Conservation (phyloP, 257 asterid species). For the Verbascum thapsus region DNA sequence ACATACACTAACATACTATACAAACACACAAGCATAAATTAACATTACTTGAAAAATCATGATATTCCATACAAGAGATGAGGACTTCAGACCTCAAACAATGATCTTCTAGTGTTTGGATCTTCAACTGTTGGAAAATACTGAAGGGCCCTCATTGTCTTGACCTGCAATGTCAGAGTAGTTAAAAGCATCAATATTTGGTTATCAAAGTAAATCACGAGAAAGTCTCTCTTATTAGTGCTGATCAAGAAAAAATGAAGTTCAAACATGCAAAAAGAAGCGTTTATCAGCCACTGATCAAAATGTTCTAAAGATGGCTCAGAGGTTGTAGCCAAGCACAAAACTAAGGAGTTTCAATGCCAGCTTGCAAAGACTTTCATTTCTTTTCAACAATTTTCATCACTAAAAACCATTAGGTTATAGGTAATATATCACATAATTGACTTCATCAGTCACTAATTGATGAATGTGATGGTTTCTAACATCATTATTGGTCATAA, state of each 20-base stretch:
- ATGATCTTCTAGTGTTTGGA: constrained; percentile 91
- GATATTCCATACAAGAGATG: constrained; percentile 21
- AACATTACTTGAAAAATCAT: constrained; percentile 7
- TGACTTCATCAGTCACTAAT: no score
- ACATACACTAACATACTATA: not conserved
- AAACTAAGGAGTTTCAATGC: not conserved
- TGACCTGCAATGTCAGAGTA: constrained; percentile 59
- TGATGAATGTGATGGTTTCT: no score
- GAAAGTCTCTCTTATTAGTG: not conserved
- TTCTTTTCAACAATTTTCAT: not conserved
- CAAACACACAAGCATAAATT: constrained; percentile 8
- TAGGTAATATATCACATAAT: no score
- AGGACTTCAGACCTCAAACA: constrained; percentile 74
- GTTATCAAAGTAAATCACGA: constrained; percentile 27
- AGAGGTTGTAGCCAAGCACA: not conserved
- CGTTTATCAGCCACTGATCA: constrained; percentile 3
- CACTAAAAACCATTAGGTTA: no score
- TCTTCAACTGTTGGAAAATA: constrained; percentile 97
- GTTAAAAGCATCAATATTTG: constrained; percentile 18
- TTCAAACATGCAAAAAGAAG: no score
- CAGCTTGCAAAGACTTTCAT: no score
- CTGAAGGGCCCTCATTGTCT: constrained; percentile 99
- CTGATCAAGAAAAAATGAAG: not conserved
- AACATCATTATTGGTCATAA: not conserved
- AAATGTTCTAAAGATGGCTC: not conserved